A percentile compares a stretch with the other conserved stretches of the same genome.
Evolutionary conservation across 2,329 filamentous ascomycete species (phyloP).

Genomic region (Monosporascus ibericus): DNA sequence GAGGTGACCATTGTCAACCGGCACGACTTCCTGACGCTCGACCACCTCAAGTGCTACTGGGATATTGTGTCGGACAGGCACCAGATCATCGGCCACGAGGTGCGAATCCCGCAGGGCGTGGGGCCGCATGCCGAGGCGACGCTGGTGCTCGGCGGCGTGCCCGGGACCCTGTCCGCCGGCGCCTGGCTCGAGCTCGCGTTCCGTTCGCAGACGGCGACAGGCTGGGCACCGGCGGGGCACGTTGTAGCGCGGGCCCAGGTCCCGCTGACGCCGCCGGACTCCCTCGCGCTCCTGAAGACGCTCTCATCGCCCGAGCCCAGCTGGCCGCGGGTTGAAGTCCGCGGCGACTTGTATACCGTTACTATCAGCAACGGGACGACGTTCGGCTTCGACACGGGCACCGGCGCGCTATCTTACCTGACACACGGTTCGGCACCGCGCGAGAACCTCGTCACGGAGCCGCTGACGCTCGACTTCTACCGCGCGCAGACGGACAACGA

Average conservation of each 20-base stretch:
- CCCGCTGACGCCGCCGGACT: slow-evolving; percentile 28
- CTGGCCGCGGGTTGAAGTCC: slow-evolving; percentile 18
- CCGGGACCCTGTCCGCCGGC: slow-evolving; percentile 26
- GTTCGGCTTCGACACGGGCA: slow-evolving; percentile 39
- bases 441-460: slow-evolving; percentile 37
- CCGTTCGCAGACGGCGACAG: slow-evolving; percentile 32
- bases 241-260: slow-evolving; percentile 46
- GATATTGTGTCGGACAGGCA: slow-evolving; percentile 34
- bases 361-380: slow-evolving; percentile 27
- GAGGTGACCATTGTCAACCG: slow-evolving; percentile 43
- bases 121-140: slow-evolving; percentile 35
- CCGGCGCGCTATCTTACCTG: slow-evolving; percentile 38
- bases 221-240: slow-evolving; percentile 47
- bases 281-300: slow-evolving; percentile 22
- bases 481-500: slow-evolving; percentile 64
- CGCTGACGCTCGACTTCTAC: slow-evolving; percentile 50
- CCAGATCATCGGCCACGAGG: slow-evolving; percentile 26
- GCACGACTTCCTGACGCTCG: slow-evolving; percentile 48
- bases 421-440: slow-evolving; percentile 22
- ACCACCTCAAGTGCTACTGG: slow-evolving; percentile 42
- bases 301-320: slow-evolving; percentile 3
- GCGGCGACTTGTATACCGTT: slow-evolving; percentile 26
- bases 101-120: slow-evolving; percentile 37
- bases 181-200: slow-evolving; percentile 45
- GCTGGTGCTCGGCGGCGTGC: slow-evolving; percentile 24